Conservation (phyloP, 2,329 filamentous ascomycete species). For the Lecanicillium sp. region DNA sequence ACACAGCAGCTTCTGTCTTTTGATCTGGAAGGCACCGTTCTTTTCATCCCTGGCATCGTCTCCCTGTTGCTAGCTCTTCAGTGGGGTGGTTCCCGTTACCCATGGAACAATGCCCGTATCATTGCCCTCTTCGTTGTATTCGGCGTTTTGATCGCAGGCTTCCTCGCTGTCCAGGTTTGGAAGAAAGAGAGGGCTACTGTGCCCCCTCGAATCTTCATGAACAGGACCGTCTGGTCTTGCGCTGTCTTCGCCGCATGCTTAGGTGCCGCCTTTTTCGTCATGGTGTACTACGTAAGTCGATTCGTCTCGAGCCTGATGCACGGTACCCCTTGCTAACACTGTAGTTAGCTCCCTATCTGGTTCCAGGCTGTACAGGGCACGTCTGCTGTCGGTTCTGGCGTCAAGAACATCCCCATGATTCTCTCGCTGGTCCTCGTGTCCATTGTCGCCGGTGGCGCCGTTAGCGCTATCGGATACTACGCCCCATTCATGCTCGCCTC, state of each 20-base stretch:
- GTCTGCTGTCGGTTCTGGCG: slow-evolving; percentile 20
- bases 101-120: slow-evolving; percentile 35
- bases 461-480: slow-evolving; percentile 31
- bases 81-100: slow-evolving; percentile 34
- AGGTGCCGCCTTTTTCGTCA: slow-evolving; percentile 20
- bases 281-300: slow-evolving; percentile 28
- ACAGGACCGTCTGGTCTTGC: slow-evolving; percentile 30
- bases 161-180: slow-evolving; percentile 28
- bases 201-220: slow-evolving; percentile 30
- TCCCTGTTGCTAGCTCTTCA: slow-evolving; percentile 40
- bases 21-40: slow-evolving; percentile 44
- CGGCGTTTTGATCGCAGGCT: slow-evolving; percentile 30
- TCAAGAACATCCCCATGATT: slow-evolving; percentile 20
- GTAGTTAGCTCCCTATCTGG: slow-evolving; percentile 34
- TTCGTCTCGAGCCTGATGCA: too few relatives aligned
- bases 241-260: slow-evolving; percentile 21
- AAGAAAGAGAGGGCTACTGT: slow-evolving; percentile 30
- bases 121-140: slow-evolving; percentile 36
- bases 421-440: slow-evolving; percentile 20
- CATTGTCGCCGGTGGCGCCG: slow-evolving; percentile 19
- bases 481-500: slow-evolving; percentile 29
- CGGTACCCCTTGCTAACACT: too few relatives aligned
- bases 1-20: slow-evolving; percentile 37
- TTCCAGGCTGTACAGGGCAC: slow-evolving; percentile 37
- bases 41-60: slow-evolving; percentile 44